Evolutionary conservation across 2,329 filamentous ascomycete genomes (phyloP).

Genomic region (Aspergillus hortae): DNA sequence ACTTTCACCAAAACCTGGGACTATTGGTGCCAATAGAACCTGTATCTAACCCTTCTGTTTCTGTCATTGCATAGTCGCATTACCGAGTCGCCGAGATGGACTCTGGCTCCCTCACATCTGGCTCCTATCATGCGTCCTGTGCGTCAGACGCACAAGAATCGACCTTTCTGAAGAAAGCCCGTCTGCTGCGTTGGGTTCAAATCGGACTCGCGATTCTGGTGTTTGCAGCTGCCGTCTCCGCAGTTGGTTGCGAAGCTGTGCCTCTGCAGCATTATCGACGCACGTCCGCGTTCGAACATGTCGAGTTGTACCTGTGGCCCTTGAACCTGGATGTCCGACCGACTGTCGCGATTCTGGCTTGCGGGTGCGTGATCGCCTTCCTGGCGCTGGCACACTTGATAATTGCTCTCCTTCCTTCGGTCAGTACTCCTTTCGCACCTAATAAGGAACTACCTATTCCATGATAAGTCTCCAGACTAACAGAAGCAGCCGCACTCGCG

Average conservation of each 20-base stretch:
- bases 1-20: not conserved
- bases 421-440: slow-evolving; percentile 15
- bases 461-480: not conserved
- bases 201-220: slow-evolving; percentile 32
- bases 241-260: slow-evolving; percentile 36
- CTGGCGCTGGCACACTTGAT: slow-evolving; percentile 31
- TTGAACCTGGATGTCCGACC: slow-evolving; percentile 40
- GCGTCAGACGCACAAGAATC: slow-evolving; percentile 37
- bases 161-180: slow-evolving; percentile 31
- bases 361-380: slow-evolving; percentile 34
- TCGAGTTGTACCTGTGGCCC: slow-evolving; percentile 41
- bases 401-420: slow-evolving; percentile 33
- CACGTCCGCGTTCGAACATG: slow-evolving; percentile 32
- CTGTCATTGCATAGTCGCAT: slow-evolving; percentile 1
- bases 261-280: slow-evolving; percentile 37
- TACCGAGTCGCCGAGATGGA: slow-evolving; percentile 19
- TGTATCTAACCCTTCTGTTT: not conserved
- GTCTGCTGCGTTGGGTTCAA: slow-evolving; percentile 31
- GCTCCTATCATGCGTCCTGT: slow-evolving; percentile 27
- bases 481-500: slow-evolving; percentile 31
- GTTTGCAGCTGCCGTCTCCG: slow-evolving; percentile 25
- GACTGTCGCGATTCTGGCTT: slow-evolving; percentile 34
- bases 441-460: too few species aligned
- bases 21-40: not conserved
- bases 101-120: slow-evolving; percentile 15